A percentile compares a stretch with the other conserved stretches of the same genome.
These are phyloP conservation scores for Amylostereum areolatum DNA, from an alignment of 1,284 basidiomycete species.

Conservation along the genomic window DNA sequence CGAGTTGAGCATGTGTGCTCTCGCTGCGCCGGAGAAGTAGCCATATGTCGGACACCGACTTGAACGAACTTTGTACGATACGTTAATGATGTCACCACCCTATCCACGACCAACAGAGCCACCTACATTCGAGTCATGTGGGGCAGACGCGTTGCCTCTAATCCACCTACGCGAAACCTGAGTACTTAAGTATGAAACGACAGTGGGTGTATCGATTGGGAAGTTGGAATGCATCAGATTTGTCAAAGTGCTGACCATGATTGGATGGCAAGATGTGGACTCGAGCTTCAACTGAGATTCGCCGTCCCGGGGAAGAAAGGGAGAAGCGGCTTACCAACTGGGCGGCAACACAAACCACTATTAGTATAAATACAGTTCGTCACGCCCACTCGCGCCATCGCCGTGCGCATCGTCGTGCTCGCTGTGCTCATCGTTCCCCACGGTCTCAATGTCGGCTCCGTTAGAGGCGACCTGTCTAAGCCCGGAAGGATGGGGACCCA, in stretches of 20 bases:
- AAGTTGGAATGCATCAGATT: neutral
- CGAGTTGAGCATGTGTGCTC: neutral
- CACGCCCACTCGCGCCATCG: neutral
- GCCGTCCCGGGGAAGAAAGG: no score
- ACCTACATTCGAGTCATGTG: no score
- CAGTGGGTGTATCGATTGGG: neutral
- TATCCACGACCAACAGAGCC: no score
- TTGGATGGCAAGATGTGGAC: neutral
- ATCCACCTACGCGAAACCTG: no score
- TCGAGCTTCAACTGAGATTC: neutral
- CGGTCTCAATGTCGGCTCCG: slow-evolving; percentile 2
- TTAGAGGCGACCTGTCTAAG: slow-evolving; percentile 6
- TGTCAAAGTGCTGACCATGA: neutral
- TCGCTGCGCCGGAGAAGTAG: neutral
- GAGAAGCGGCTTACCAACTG: no score
- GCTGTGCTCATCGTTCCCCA: neutral
- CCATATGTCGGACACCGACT: no score
- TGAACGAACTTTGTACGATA: no score
- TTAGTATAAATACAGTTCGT: neutral
- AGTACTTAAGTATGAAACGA: no score
- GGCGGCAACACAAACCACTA: no score
- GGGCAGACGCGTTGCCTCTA: no score
- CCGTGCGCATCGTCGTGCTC: neutral
- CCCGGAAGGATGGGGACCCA: slow-evolving; percentile 57
- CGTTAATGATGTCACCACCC: no score